A percentile compares a stretch with the other conserved stretches of the same genome.
phyloP scores from a whole-genome alignment of 164 flowering plant genomes.

The Taxillus chinensis region DNA sequence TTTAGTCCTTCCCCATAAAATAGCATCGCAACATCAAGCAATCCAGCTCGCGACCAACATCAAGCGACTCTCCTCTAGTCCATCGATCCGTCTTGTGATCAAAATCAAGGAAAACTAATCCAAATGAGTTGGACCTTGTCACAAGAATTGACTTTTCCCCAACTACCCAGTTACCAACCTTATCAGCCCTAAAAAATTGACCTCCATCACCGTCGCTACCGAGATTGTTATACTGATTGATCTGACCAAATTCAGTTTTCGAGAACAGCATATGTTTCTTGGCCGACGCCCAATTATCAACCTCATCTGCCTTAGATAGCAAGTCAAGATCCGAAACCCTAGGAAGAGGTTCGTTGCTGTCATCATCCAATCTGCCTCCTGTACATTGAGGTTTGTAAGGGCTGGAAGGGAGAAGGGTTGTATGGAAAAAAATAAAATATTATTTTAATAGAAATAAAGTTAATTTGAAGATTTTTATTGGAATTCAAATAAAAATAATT shows the following conservation, averaged over 20 bases:
- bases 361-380: conserved; percentile 78
- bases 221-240: conserved; percentile 38
- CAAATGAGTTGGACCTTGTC: conserved; percentile 27
- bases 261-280: conserved; percentile 33
- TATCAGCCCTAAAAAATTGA: conserved; percentile 56
- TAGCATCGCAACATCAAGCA: too few relatives aligned
- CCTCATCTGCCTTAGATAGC: conserved; percentile 83
- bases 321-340: conserved; percentile 65
- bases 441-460: too few relatives aligned
- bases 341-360: conserved; percentile 34
- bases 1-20: too few relatives aligned
- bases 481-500: too few relatives aligned
- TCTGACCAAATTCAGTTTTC: conserved; percentile 26
- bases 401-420: too few relatives aligned
- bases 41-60: too few relatives aligned
- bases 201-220: conserved; percentile 42
- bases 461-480: too few relatives aligned
- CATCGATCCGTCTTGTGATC: conserved; percentile 41
- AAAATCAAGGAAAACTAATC: conserved; percentile 32
- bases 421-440: too few relatives aligned
- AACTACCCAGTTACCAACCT: conserved; percentile 61
- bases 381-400: too few relatives aligned
- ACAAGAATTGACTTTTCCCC: conserved; percentile 40
- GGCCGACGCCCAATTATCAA: conserved; percentile 58
- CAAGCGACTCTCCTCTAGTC: conserved; percentile 23